Conservation (phyloP, 257 asterid species). For the Plectranthus barbatus region DNA sequence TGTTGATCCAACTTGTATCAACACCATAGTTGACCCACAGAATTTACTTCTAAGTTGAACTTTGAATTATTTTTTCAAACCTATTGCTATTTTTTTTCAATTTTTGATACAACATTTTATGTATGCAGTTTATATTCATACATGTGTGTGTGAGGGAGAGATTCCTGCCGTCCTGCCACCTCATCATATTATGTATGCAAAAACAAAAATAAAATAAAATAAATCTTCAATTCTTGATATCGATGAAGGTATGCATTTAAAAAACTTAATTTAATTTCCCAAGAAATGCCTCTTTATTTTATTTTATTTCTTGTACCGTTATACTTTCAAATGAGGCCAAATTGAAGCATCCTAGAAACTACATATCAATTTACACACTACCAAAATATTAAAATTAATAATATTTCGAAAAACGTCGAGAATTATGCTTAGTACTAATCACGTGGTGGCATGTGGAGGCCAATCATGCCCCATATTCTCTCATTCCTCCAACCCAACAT, state of each 20-base stretch:
- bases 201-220: not conserved
- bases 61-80: too few relatives aligned
- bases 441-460: slow-evolving; percentile 18
- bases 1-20: too few relatives aligned
- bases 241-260: not conserved
- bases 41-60: too few relatives aligned
- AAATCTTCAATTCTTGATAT: not conserved
- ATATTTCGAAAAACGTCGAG: not conserved
- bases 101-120: too few relatives aligned
- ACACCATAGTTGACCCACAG: too few relatives aligned
- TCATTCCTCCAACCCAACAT: slow-evolving; percentile 19
- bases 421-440: not conserved
- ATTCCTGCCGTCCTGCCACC: too few relatives aligned
- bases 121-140: too few relatives aligned
- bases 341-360: slow-evolving; percentile 16
- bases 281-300: not conserved
- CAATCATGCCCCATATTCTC: slow-evolving; percentile 9
- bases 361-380: not conserved
- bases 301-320: not conserved
- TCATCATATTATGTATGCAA: too few relatives aligned
- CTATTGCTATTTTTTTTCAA: too few relatives aligned
- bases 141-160: not conserved
- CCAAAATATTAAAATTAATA: not conserved
- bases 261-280: not conserved
- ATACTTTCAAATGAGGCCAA: not conserved